Evolutionary conservation across 2,329 filamentous ascomycete genomes (phyloP), one percentile per base, ranked within the genome.

Genomic region (Stagonosporopsis rhizophila): DNA sequence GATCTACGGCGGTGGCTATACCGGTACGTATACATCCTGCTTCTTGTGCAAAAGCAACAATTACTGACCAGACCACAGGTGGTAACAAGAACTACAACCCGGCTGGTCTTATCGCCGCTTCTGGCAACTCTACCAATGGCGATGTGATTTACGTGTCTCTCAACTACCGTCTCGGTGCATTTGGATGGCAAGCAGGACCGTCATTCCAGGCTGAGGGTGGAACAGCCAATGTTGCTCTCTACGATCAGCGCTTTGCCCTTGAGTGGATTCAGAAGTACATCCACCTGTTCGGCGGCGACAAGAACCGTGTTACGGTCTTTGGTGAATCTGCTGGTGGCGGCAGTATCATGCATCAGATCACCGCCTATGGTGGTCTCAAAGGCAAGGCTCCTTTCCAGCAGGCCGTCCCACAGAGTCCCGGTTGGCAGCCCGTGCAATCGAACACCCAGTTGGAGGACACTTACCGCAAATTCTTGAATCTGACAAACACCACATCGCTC

Each of bases 141-240:
- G 80, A 79, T 7, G 68, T 82, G 27, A 73, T 82, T 17, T 76
- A 78, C 4, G 76, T 81, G 1, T 70, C 75, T 14, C 67, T 82
- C 27, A 80, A 82, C 58, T 82, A 82, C 54, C 77, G 80, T 60
- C 67, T 82, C 0, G 80, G 80, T 20, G 74, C 73, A 9, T 60
- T 76, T 37, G 76, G 76, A 17, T 78, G 66, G 56, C 58, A 61
- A 30, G 59, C 68, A 9, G 76, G 76, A 1, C 72, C 75, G 3
- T 69, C 67, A 0, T 75, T 66, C 50, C 67, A 74, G 38, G 68
- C 70, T 6, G 67, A 75, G 44, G 74, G 72, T 22, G 75, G 73
- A 27, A 61, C 65, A 1, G 64, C 66, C 40, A 78, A 78, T 44
- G 51, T 72, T 15, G 75, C 66, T 0, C 56, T 78, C 11, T 64